Percentiles rank a stretch among this genome's conserved stretches.
Conservation (phyloP, 306 rosid genomes). For the Fragaria vesca region DNA sequence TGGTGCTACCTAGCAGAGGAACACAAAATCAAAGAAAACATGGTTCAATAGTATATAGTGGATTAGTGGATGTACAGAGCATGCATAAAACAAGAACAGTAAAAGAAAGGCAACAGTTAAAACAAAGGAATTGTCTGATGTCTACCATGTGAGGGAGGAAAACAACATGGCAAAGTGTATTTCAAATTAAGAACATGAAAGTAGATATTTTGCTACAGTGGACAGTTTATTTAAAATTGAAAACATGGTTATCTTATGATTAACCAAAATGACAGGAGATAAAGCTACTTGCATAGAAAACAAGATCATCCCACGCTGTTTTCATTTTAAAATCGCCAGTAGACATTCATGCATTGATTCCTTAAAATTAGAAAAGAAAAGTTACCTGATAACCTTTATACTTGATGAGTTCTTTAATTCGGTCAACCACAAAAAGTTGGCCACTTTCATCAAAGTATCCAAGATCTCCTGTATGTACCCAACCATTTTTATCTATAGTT, state of each 20-base stretch:
- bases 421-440: slow-evolving; percentile 77
- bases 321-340: not conserved
- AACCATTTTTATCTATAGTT: slow-evolving; percentile 69
- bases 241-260: too few species aligned
- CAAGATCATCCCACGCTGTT: not conserved
- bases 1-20: slow-evolving; percentile 74
- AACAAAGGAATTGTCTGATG: not conserved
- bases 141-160: not conserved
- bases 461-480: slow-evolving; percentile 97
- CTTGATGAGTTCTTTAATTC: slow-evolving; percentile 92
- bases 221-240: not conserved
- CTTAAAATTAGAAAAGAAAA: not conserved
- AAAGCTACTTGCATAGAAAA: not conserved
- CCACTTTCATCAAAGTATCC: slow-evolving; percentile 87
- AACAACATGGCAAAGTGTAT: not conserved
- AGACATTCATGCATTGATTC: not conserved
- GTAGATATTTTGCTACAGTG: not conserved
- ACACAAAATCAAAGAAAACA: slow-evolving; percentile 9
- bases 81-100: not conserved
- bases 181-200: too few species aligned
- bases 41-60: not conserved
- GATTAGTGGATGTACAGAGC: not conserved
- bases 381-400: slow-evolving; percentile 89
- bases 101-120: not conserved
- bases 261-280: not conserved